phyloP scores from a whole-genome alignment of 2,329 filamentous ascomycete genomes.

The Shiraia sp. region DNA sequence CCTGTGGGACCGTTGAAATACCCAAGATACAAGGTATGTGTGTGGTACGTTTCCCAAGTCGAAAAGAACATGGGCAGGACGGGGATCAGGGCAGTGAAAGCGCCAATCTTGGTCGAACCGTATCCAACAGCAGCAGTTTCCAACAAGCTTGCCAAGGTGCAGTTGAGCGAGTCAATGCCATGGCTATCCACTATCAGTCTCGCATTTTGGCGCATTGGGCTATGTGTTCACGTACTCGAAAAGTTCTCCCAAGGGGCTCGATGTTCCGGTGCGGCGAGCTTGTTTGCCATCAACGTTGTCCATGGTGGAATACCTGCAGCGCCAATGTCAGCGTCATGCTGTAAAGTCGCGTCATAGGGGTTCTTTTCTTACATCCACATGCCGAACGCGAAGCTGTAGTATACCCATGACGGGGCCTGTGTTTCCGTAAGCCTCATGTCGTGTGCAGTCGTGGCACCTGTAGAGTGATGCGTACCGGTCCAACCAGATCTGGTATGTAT shows the following conservation, averaged over 20 bases:
- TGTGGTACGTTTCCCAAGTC: constrained; percentile 52
- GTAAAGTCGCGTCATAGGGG: background rate
- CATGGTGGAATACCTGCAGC: constrained; percentile 79
- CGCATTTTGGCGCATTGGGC: constrained; percentile 25
- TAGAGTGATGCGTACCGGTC: constrained; percentile 66
- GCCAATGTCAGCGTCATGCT: constrained; percentile 14
- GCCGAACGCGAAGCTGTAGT: constrained; percentile 92
- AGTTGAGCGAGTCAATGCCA: constrained; percentile 97
- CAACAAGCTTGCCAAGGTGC: constrained; percentile 86
- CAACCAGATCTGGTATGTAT: constrained; percentile 85
- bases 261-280: constrained; percentile 90
- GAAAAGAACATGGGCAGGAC: constrained; percentile 99
- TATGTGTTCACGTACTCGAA: constrained; percentile 68
- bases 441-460: background rate
- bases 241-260: constrained; percentile 90
- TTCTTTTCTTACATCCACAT: constrained; percentile 79
- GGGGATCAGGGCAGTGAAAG: constrained; percentile 88
- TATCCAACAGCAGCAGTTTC: constrained; percentile 93
- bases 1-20: constrained; percentile 93
- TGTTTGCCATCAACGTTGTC: constrained; percentile 99
- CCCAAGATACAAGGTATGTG: constrained; percentile 72
- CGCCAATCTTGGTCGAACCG: constrained; percentile 79
- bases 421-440: constrained; percentile 13
- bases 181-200: constrained; percentile 58
- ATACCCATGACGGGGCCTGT: constrained; percentile 86